Evolutionary conservation across 352 stramenopile genomes (phyloP), one percentile per base, ranked within the genome.

Genomic region (Pythium rhizo-oryzae): DNA sequence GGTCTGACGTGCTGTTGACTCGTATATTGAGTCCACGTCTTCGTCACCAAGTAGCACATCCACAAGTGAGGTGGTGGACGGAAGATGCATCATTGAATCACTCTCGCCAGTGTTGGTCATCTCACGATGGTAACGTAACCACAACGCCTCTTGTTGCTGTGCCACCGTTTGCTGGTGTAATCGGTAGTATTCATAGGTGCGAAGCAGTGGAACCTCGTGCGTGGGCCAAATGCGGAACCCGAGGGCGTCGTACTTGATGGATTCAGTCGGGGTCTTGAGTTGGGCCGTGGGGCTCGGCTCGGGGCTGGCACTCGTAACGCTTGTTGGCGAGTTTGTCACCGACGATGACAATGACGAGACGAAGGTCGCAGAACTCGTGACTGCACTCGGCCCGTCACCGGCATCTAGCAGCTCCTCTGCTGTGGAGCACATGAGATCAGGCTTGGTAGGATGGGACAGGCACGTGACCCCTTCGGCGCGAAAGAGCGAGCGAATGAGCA

Each of bases 401-500:
- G 64, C 59, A 25, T 80, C 67, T 18, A 89, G 63, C 18, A 89
- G 57, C 41, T 85, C 77, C 37, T 81, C 65, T 0, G 82, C 80
- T 5, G 77, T 84, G 24, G 67, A 67, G 49, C 77, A 82, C 23
- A 71, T 64, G 13, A 77, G 59, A 28, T 73, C 67, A 11, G 59
- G 33, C 16, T 74, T 55, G 3, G 67, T 85, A 7, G 77, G 79
- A 19, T 89, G 80, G 4, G 82, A 79, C 12, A 87, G 59, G 11
- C 69, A 61, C 8, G 74, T 75, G 23, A 89, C 76, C 0, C 81
- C 84, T 18, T 92, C 79, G 0, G 84, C 76, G 1, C 90, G 70
- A 44, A 92, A 92, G 13, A 89, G 54, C 9, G 84, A 86, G 3
- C 84, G 84, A 47, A 92, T 37, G 15, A 84, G 49, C 8, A 84